A percentile compares a stretch with the other conserved stretches of the same genome.
These are phyloP conservation scores for Epichloe scottii DNA, from an alignment of 2,329 filamentous ascomycete genomes.

Conservation along the genomic window DNA sequence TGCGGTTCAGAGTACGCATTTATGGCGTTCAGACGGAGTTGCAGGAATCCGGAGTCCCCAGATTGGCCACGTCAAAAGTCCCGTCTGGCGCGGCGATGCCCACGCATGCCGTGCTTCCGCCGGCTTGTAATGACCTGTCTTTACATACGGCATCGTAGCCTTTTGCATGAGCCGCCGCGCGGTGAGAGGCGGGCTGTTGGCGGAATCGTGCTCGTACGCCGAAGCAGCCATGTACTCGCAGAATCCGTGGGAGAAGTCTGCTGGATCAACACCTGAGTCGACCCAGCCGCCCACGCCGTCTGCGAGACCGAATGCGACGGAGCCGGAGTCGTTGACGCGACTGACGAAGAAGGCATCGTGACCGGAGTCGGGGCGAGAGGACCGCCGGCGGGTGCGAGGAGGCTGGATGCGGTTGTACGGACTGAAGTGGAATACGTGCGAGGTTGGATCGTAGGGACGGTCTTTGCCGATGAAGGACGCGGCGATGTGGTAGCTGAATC, in stretches of 20 bases:
- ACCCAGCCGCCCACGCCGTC: conserved; percentile 95
- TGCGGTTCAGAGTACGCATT: conserved; percentile 74
- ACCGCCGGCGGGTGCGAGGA: conserved; percentile 23
- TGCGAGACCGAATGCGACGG: conserved; percentile 76
- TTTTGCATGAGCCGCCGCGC: conserved; percentile 63
- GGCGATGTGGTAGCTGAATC: conserved; percentile 57
- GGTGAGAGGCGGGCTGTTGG: conserved; percentile 30
- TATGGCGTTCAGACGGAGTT: conserved; percentile 74
- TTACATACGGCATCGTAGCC: conserved; percentile 74
- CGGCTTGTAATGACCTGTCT: conserved; percentile 62
- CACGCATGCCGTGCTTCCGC: conserved; percentile 88
- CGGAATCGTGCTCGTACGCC: conserved; percentile 44
- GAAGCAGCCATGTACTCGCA: conserved; percentile 85
- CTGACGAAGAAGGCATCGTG: conserved; percentile 95
- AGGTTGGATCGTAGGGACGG: conserved; percentile 51
- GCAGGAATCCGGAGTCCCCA: conserved; percentile 88
- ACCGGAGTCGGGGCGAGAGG: conserved; percentile 58
- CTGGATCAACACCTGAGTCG: conserved; percentile 83
- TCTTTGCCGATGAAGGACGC: conserved; percentile 67
- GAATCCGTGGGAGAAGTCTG: conserved; percentile 86
- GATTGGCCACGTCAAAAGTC: conserved; percentile 74
- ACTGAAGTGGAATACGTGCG: conserved; percentile 62
- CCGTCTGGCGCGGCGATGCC: conserved; percentile 64
- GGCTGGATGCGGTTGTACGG: conserved; percentile 47
- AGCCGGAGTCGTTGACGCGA: conserved; percentile 57